Base-by-base conservation (phyloP, 2,329 filamentous ascomycete species). In the Verruconis gallopava region DNA sequence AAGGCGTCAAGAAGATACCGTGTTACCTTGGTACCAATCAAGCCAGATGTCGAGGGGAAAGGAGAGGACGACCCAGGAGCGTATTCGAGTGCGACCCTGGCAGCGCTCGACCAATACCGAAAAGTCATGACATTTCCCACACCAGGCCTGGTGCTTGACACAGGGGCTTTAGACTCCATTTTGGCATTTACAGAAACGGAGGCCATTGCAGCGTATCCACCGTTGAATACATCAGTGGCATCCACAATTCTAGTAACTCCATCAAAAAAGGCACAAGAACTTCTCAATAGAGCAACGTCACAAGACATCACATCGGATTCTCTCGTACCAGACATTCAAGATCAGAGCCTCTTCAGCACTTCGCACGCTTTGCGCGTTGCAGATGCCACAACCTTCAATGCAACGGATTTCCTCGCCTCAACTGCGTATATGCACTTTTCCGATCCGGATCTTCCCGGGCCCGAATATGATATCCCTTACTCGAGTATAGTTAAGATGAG, bases 381-480 rank as follows among this genome's bases (percentile, higher is more conserved):
- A 15, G 50, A 14, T 2, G 42, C 40, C 5, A 20, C 38, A 44
- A 46, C 15, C 49, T 69, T 70, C 55, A 68, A 69, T 47, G 55
- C 56, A n/a, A 66, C 63, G 0, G 54, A 54, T 1, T 70, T 63
- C 44, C 50, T 64, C 33, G 51, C 57, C 15, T 51, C 59, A 35
- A 64, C 65, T 4, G 61, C 65, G 13, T 70, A 67, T 45, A 58
- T 71, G 42, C 60, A 61, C 3, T 59, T 71, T 46, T 58, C 56
- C 1, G 67, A 71, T 45, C 61, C 64, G 4, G 65, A 65, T 46
- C 47, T 71, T 1, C 65, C 66, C 6, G 67, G 66, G 9, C 67
- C 67, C n/a, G 64, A 70, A 50, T 68, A 65, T 50, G 66, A 69
- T 45, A 57, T 69, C 4, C 65, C 66, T 1, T 69, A 59, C 50